Percentiles rank a stretch among this genome's conserved stretches.
These are phyloP conservation scores for Rhizomucor miehei DNA, from an alignment of 371 early-diverging fungal genomes.

Conservation along the genomic window DNA sequence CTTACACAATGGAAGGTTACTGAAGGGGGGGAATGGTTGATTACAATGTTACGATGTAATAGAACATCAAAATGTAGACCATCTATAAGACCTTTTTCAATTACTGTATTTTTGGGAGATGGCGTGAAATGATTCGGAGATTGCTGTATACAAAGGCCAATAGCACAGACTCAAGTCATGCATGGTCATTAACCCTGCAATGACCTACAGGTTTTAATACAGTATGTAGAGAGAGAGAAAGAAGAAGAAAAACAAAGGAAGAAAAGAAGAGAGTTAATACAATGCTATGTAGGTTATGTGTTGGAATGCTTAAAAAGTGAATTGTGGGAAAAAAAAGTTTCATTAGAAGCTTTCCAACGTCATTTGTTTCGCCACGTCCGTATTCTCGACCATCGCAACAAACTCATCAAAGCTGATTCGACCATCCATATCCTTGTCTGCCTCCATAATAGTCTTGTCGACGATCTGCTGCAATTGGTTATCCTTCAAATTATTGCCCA, in stretches of 20 bases:
- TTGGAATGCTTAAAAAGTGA: too few relatives aligned
- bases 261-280: neutral
- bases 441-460: slow-evolving; percentile 98
- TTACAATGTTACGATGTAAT: too few relatives aligned
- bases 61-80: too few relatives aligned
- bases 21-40: too few relatives aligned
- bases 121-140: too few relatives aligned
- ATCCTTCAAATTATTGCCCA: slow-evolving; percentile 92
- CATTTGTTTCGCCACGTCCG: slow-evolving; percentile 94
- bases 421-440: slow-evolving; percentile 93
- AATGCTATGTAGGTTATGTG: too few relatives aligned
- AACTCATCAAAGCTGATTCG: slow-evolving; percentile 96
- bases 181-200: too few relatives aligned
- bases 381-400: slow-evolving; percentile 84
- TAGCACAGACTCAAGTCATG: too few relatives aligned
- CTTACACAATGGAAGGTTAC: too few relatives aligned
- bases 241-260: neutral
- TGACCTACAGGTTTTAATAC: neutral
- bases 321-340: neutral
- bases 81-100: too few relatives aligned
- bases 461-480: slow-evolving; percentile 98
- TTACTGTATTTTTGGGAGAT: too few relatives aligned
- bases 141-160: too few relatives aligned
- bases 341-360: slow-evolving; percentile 73
- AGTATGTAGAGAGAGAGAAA: neutral